phyloP scores from a whole-genome alignment of 2,329 filamentous ascomycete species.

The Rutstroemia sp. region DNA sequence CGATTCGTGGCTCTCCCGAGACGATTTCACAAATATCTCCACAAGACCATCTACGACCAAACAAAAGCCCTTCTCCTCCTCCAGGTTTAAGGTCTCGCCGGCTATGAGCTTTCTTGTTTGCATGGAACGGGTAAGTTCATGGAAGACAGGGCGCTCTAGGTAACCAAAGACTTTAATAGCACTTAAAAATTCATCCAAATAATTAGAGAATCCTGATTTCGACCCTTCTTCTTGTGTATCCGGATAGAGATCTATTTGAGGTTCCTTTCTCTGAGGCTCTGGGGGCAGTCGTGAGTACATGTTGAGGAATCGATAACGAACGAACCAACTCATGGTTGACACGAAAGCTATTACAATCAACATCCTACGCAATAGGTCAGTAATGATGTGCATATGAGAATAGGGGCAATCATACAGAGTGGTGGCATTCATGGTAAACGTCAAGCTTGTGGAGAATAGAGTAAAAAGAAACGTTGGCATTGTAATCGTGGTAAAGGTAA shows the following conservation, averaged over 20 bases:
- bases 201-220: constrained; percentile 90
- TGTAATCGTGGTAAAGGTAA: constrained; percentile 82
- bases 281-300: constrained; percentile 93
- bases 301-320: constrained; percentile 91
- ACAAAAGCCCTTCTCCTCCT: constrained; percentile 97
- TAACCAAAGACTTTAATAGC: constrained; percentile 99
- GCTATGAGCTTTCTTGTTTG: constrained; percentile 95
- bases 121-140: constrained; percentile 96
- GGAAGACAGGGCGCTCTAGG: constrained; percentile 90
- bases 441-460: constrained; percentile 85
- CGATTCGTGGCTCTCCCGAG: constrained; percentile 42
- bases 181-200: constrained; percentile 94
- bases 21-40: constrained; percentile 96
- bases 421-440: constrained; percentile 97
- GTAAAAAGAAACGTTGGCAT: constrained; percentile 84
- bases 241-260: constrained; percentile 89
- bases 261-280: constrained; percentile 92
- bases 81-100: constrained; percentile 87
- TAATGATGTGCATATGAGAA: constrained; percentile 13
- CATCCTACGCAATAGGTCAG: constrained; percentile 41
- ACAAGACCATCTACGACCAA: constrained; percentile 93
- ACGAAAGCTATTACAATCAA: constrained; percentile 69
- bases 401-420: constrained; percentile 59
- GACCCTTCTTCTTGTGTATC: constrained; percentile 83
- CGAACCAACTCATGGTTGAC: constrained; percentile 86